A percentile compares a stretch with the other conserved stretches of the same genome.
phyloP scores from a whole-genome alignment of 805 yeast genomes.

The Tetrapisispora pingtungensis region DNA sequence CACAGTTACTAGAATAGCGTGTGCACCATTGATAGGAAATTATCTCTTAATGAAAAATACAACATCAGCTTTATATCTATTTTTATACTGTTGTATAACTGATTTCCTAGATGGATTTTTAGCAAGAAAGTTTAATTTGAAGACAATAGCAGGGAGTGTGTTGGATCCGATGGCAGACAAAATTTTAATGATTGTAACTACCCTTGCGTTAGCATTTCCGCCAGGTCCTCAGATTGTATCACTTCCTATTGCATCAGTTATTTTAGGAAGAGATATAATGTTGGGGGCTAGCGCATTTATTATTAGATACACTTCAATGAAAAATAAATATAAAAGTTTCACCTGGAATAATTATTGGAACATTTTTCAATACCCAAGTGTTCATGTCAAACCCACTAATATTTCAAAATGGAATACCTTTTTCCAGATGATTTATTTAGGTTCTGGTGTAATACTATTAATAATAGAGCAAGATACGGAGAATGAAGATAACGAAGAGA shows the following conservation, averaged over 20 bases:
- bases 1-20: conserved; percentile 67
- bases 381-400: conserved; percentile 77
- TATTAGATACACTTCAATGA: conserved; percentile 53
- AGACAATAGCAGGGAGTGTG: conserved; percentile 78
- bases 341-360: conserved; percentile 69
- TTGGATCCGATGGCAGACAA: conserved; percentile 96
- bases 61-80: conserved; percentile 56
- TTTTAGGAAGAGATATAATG: conserved; percentile 75
- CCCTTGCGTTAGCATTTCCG: conserved; percentile 55
- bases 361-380: conserved; percentile 60
- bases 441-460: conserved; percentile 39
- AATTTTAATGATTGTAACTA: conserved; percentile 75
- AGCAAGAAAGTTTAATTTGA: conserved; percentile 70
- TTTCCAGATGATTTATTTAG: conserved; percentile 85
- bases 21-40: conserved; percentile 82
- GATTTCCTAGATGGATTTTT: conserved; percentile 88
- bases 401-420: conserved; percentile 86
- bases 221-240: conserved; percentile 58
- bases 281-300: conserved; percentile 64
- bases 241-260: conserved; percentile 49
- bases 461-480: conserved; percentile 7
- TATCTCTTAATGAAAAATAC: conserved; percentile 57
- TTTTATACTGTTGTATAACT: conserved; percentile 78
- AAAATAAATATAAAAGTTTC: conserved; percentile 12
- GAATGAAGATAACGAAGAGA: conserved; percentile 4